Evolutionary conservation across 768 basidiomycete genomes (phyloP), one percentile per base, ranked within the genome.

Genomic region (Tricholoma flavovirens): DNA sequence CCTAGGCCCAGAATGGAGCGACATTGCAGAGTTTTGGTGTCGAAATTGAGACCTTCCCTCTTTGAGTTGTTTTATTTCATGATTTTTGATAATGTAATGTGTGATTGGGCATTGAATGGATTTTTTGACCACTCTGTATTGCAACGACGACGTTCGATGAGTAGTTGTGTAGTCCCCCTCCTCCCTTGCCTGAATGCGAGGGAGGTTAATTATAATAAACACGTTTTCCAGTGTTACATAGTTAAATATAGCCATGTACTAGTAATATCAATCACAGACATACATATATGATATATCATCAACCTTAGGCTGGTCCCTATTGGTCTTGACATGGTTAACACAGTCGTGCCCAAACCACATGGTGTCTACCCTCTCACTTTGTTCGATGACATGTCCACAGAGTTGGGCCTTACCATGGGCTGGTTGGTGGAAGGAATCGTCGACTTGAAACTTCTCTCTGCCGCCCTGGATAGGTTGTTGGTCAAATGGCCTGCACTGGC

Each of bases 401-500:
- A 60, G 48, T 73, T 72, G 2, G 69, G 69, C 1, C 74, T 76
- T 55, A 62, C 74, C 15, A 76, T 74, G 17, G 76, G 73, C 14
- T 77, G 76, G 76, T 66, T 77, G 8, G 69, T 77, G 1, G 68
- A 75, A 60, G 76, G 76, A 7, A 65, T 59, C 22, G 65, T 77
- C 46, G 71, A 77, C 60, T 60, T 61, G n/a, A 55, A 65, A 22
- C 67, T 66, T 35, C 56, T 77, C 19, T 58, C 58, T 3, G 42
- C 49, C 24, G 74, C 74, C 7, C 61, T 77, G 54, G 53, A 59
- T 5, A 63, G 66, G 7, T 53, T 75, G 19, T 73, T 69, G 9
- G 55, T 58, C 29, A 73, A 70, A 59, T 73, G 72, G 72, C 67
- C 69, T 22, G 54, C 67, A 40, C 60, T 73, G 15, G 62, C 71